These are phyloP conservation scores for Xylaria acuta DNA, from an alignment of 495 filamentous ascomycete genomes.

Conservation along the genomic window DNA sequence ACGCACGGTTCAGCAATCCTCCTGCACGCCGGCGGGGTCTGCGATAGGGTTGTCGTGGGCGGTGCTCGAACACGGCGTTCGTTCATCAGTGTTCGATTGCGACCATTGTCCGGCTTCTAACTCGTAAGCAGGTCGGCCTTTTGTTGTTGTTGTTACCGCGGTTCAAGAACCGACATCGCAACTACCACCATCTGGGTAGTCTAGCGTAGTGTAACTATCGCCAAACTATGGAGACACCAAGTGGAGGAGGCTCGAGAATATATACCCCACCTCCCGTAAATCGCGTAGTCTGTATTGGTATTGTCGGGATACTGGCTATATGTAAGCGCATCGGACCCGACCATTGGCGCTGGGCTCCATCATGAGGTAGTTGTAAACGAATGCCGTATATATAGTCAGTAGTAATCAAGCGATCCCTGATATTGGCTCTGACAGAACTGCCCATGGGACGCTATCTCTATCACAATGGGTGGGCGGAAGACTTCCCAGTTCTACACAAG, in stretches of 20 bases:
- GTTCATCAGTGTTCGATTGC: neutral
- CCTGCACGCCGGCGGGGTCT: conserved; percentile 17
- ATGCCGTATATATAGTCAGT: neutral
- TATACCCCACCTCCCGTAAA: neutral
- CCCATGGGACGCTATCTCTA: neutral
- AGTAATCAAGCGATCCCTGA: conserved; percentile 18
- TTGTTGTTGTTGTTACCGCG: neutral
- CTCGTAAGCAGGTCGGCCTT: neutral
- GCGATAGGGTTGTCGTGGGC: neutral
- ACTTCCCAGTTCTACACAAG: neutral
- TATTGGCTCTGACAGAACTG: neutral
- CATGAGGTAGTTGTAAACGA: neutral
- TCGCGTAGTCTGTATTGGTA: neutral
- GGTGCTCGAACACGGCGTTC: neutral
- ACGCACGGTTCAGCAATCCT: conserved; percentile 14
- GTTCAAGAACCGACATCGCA: conserved; percentile 6
- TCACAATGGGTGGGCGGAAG: neutral
- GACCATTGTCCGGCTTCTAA: neutral
- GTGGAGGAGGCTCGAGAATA: conserved; percentile 1
- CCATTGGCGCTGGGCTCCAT: neutral
- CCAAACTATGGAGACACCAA: neutral
- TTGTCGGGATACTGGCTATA: neutral
- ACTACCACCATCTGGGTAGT: neutral
- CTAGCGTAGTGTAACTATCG: neutral
- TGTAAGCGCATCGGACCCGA: neutral